Conservation (phyloP, 2,329 filamentous ascomycete species). For the Nothophaeocryptopus gaeumannii region DNA sequence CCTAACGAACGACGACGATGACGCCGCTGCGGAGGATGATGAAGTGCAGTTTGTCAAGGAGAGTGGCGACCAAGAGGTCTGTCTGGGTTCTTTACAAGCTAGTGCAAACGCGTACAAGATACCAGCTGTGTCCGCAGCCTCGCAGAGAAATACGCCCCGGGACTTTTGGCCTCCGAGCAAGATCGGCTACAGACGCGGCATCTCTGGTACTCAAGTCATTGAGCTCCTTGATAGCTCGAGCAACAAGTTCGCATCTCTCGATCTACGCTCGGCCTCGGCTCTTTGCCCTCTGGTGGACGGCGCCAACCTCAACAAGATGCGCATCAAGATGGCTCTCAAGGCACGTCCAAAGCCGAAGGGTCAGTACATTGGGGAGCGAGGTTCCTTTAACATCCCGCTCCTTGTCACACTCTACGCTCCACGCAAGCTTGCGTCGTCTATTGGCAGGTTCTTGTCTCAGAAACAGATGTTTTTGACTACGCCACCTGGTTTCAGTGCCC, state of each 20-base stretch:
- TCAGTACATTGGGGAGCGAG: slow-evolving; percentile 63
- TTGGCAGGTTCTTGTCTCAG: slow-evolving; percentile 67
- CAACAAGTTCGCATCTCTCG: slow-evolving; percentile 72
- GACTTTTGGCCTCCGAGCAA: slow-evolving; percentile 50
- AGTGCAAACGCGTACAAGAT: slow-evolving; percentile 25
- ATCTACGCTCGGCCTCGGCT: slow-evolving; percentile 62
- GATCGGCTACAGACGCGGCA: background rate
- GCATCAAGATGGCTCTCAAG: slow-evolving; percentile 69
- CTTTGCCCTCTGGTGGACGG: slow-evolving; percentile 70
- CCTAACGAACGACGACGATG: slow-evolving; percentile 51
- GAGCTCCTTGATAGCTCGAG: slow-evolving; percentile 70
- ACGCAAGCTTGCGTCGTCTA: slow-evolving; percentile 58
- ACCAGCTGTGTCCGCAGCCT: slow-evolving; percentile 16
- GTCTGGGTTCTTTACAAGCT: slow-evolving; percentile 25
- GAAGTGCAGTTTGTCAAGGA: slow-evolving; percentile 16
- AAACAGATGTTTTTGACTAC: slow-evolving; percentile 64
- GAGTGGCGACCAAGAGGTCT: slow-evolving; percentile 26
- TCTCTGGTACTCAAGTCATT: slow-evolving; percentile 44
- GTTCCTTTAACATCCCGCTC: slow-evolving; percentile 61
- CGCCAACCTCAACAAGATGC: slow-evolving; percentile 59
- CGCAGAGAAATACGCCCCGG: slow-evolving; percentile 16
- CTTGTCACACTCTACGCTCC: slow-evolving; percentile 79
- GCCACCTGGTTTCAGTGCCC: slow-evolving; percentile 65
- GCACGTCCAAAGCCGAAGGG: slow-evolving; percentile 59
- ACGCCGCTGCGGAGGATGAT: slow-evolving; percentile 18